Evolutionary conservation across 2,329 filamentous ascomycete genomes (phyloP), one percentile per base, ranked within the genome.

Genomic region (Aureobasidium lini): DNA sequence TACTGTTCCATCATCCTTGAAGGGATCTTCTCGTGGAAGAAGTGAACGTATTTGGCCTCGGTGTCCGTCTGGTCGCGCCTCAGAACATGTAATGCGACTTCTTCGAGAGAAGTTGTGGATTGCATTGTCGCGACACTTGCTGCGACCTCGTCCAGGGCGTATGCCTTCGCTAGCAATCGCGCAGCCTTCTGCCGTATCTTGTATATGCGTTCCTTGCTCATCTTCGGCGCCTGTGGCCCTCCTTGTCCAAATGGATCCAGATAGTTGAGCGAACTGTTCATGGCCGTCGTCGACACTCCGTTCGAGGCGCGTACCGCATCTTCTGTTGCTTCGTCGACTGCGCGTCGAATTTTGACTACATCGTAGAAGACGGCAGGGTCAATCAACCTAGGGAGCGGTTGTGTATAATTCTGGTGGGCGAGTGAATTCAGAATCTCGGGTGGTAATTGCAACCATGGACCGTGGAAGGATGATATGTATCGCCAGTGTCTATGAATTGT

Each of bases 21-120:
- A 1, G 89, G 87, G 29, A 94, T 92, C 80, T 93, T 94, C 73
- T 95, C 89, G 73, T 93, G 89, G 72, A 95, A 95, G 75, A 93
- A 94, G 70, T 94, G 88, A n/a, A 94, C 90, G 69, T 94, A 94
- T 71, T 87, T 88, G 31, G 89, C 90, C 67, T 94, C 88, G 34
- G 64, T 73, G 67, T 91, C 85, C 53, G 79, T 71, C n/a, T 83
- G 78, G 62, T 83, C 85, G 62, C 88, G 80, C 70, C 88, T 84
- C 62, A 94, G 74, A 34, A 95, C 89, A 62, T 87, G 77, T 6
- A 81, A 79, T 2, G 87, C 89, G 2, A 94, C 86, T 61, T 90
- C 87, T 66, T 94, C 88, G 11, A 95, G 76, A 0, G 87, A 84
- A 16, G 87, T 88, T 1, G 88, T 84, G 59, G 85, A 85, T 74